Evolutionary conservation across 2,329 filamentous ascomycete species (phyloP), one percentile per base, ranked within the genome.

Genomic region (Parafenestella ontariensis): DNA sequence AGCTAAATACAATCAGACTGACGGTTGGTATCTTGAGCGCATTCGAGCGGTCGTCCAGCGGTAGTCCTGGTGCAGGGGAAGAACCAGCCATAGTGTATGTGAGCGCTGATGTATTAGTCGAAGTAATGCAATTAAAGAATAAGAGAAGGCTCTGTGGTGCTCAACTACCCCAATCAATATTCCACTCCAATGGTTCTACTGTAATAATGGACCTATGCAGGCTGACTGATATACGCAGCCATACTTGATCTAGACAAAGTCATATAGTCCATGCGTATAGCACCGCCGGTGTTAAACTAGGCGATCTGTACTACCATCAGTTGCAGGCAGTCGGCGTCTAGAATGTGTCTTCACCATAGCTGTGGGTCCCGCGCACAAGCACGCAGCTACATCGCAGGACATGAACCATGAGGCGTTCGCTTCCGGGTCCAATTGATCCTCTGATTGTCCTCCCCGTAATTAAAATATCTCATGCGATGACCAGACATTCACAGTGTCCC

Each of bases 1-100:
- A 67, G 29, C 62, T 68, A 49, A 70, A 63, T 0, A 58, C 21
- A 8, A 66, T 64, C 50, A 70, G 51, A 0, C 44, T 36, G 15
- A 68, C 41, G 29, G 66, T 65, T 10, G 65, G 60, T 33, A 70
- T 65, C 28, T 62, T 65, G 24, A 70, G 53, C 18, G 56, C 58
- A 17, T 68, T 59, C 1, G 64, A 59, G 13, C 67, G 65, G 43
- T 66, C 53, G 23, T 70, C 61, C 29, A 66, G 42, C 28, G 67
- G 67, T 24, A 64, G 50, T 13, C 49, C 50, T 31, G 44, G 49
- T 28, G 54, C 46, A 26, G 53, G 34, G 11, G 56, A 29, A 6
- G 54, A 34, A 5, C 46, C 48, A n/a, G 58, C 48, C 66, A 69
- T 69, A 36, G 40, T 54, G 40, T 28, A 7, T 9, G 5, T 26